Evolutionary conservation across 768 basidiomycete genomes (phyloP), one percentile per base, ranked within the genome.

Genomic region (Naganishia vishniacii): DNA sequence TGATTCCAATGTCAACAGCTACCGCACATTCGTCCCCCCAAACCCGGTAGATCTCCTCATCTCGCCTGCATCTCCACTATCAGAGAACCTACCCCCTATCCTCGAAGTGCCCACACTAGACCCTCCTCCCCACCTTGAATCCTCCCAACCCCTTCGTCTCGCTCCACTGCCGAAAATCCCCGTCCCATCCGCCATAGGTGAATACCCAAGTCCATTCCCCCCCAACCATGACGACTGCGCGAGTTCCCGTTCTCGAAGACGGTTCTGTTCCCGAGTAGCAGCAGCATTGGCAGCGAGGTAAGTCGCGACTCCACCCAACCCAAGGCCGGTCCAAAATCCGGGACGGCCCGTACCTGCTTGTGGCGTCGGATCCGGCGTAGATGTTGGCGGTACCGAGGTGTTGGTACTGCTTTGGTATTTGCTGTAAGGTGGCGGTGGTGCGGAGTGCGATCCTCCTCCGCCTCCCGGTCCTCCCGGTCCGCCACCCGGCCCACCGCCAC

Each of bases 241-340:
- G 8, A 42, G n/a, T 53, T 67, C 65, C 60, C 66, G 64, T 66
- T 71, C 67, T 25, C 71, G 70, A 28, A 68, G 70, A 45, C 64
- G 66, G 23, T 69, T 59, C 65, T 69, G 59, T 45, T 64, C 40
- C 31, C 62, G 40, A 15, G 61, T 25, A 32, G 31, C 61, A 48
- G 67, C 68, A 46, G 46, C 47, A 16, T 45, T 32, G 45, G 64
- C 64, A 25, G 68, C 69, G 25, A 77, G 34, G 56, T 76, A 75
- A 28, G 84, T 82, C 1, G 85, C 87, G 2, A 88, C 74, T 26
- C 86, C 86, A 7, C 89, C 92, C 0, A 87, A 70, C 0, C 84
- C 83, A 7, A 88, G 84, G 3, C 91, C 91, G 1, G 88, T 86
- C 88, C 86, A 92, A 74, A 94, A 92, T 3, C 90, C 90, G 12